Base-by-base conservation (phyloP, 1,284 basidiomycete genomes). In the Ceratobasidium theobromae region DNA sequence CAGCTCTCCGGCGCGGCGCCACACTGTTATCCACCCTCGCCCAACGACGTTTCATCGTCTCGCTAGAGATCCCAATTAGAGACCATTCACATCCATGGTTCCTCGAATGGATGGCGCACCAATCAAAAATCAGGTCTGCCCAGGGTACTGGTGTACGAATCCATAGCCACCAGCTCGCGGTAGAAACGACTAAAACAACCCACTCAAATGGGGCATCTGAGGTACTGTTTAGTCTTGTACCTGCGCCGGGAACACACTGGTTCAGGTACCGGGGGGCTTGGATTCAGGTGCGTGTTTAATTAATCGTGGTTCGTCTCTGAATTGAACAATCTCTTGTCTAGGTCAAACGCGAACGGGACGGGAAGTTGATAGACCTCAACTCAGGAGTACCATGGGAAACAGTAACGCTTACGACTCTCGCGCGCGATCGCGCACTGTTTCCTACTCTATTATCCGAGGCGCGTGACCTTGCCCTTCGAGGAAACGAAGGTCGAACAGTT, bases 321-420 rank as follows among this genome's bases (percentile, higher is more conserved):
- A 48, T 51, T 48, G 1, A 21, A 53, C 16, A 49, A 53, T 40
- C 12, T 40, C 0, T 11, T 38, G 35, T 46, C 21, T 30, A 53
- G 55, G 38, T 68, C 41, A 46, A 91, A 79, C 85, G 95, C 25
- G 95, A 98, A 77, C 86, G 97, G 54, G 95, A 98, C 76, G 91
- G 79, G 27, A 91, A 93, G 72, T 87, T 96, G 65, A 91, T 96
- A 81, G 91, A 96, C 73, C 81, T 96, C 30, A 89, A 91, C 77
- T 91, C 92, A 0, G 95, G 95, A 2, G 86, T 87, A 4, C 97
- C 97, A 55, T 99, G 96, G 95, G 97, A 99, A 77, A 99, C 96
- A 0, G 86, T 99, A 45, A 97, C 91, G 30, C 81, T 99, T 41
- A 99, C 95, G 1, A 91, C 97, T 0, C 84, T 99, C 40, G 94